Base-by-base conservation (phyloP, 2,329 filamentous ascomycete species). In the Pestalotiopsis sp. region DNA sequence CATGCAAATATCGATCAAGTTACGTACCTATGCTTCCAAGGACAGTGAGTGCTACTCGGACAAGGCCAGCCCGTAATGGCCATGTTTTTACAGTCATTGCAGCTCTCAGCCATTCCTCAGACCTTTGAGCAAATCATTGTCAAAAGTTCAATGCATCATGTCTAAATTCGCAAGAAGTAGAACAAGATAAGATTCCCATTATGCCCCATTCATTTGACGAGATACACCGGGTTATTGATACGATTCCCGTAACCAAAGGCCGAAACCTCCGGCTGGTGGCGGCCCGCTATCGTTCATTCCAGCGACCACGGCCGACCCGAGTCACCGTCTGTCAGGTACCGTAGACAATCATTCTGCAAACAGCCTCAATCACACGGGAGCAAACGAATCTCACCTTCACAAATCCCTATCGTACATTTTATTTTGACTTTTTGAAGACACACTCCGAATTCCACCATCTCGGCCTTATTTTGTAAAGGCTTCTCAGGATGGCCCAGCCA, bases 401-500 rank as follows among this genome's bases (percentile, higher is more conserved):
- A 6, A 9, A 52, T 52, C 23, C 20, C n/a, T 23, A 11, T 23
- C 11, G n/a, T n/a, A n/a, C 3, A 9, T 17, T n/a, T n/a, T n/a
- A 52, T 17, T n/a, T n/a, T 23, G 4, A 6, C 1, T 52, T 2
- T 2, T 4, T 20, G 7, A 17, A 23, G 23, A 52, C 4, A n/a
- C 9, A 17, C 20, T 20, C 4, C 4, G 20, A 9, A 9, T 5
- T 38, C 27, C 6, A 14, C 14, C 11, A 52, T 4, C n/a, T 17
- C 2, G 5, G 9, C 17, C 2, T 57, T 45, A 17, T 12, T 17
- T 23, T 27, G 3, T 66, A 7, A 5, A 36, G 12, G 41, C 13
- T 6, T 11, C 12, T 36, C 11, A 70, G 70, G 64, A 81, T 82
- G 80, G 70, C 77, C 27, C 74, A 68, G n/a, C 78, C 89, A n/a